A percentile compares a stretch with the other conserved stretches of the same genome.
Conservation (phyloP, 2,329 filamentous ascomycete genomes). For the Calonectria pauciramosa region DNA sequence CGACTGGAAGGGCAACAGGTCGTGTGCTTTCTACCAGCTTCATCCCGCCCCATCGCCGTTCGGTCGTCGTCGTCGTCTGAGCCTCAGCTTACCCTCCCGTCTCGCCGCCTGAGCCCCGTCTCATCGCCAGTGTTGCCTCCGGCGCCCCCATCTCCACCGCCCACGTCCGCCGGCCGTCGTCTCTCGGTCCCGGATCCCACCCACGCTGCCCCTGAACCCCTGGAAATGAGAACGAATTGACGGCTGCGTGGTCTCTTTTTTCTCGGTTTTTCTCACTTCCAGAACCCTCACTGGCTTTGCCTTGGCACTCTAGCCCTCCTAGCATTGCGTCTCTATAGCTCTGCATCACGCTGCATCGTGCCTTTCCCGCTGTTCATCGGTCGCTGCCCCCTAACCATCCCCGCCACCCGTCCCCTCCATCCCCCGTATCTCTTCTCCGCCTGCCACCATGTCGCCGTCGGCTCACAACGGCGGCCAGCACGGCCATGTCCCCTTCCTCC, state of each 20-base stretch:
- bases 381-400: slow-evolving; percentile 24
- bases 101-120: neutral
- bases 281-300: slow-evolving; percentile 18
- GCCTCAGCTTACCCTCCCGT: slow-evolving; percentile 19
- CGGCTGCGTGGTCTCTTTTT: slow-evolving; percentile 5
- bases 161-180: slow-evolving; percentile 40
- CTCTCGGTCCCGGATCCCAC: slow-evolving; percentile 37
- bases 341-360: slow-evolving; percentile 19
- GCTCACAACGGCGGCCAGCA: slow-evolving; percentile 49
- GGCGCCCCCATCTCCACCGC: slow-evolving; percentile 36
- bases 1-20: slow-evolving; percentile 55
- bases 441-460: slow-evolving; percentile 52
- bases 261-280: slow-evolving; percentile 12
- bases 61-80: slow-evolving; percentile 17
- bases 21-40: slow-evolving; percentile 52
- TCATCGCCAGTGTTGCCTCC: slow-evolving; percentile 28
- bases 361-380: slow-evolving; percentile 17
- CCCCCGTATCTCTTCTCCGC: slow-evolving; percentile 28
- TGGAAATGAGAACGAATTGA: slow-evolving; percentile 33
- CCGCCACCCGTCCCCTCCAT: slow-evolving; percentile 25
- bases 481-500: slow-evolving; percentile 73
- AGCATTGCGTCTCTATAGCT: slow-evolving; percentile 10
- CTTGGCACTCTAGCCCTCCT: slow-evolving; percentile 6
- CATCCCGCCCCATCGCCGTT: slow-evolving; percentile 29
- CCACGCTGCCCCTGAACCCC: slow-evolving; percentile 35